Evolutionary conservation across 306 rosid genomes (phyloP), one percentile per base, ranked within the genome.

Genomic region (Hippophae tibetana): DNA sequence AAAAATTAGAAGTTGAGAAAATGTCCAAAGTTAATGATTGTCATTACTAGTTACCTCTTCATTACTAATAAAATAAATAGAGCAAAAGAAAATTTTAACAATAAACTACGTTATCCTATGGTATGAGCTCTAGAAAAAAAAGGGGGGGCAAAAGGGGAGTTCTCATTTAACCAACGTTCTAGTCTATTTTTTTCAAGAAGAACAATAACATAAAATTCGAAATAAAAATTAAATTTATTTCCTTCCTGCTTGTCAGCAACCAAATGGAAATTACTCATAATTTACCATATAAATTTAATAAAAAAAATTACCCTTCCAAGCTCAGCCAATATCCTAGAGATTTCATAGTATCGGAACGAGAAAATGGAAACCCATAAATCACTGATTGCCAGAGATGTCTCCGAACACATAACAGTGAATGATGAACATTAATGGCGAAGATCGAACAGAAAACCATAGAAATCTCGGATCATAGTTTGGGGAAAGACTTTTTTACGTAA

Each of bases 401-500:
- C 18, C 10, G 27, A 12, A 50, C 9, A 14, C 44, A 61, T 6
- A n/a, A 25, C 6, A 25, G 57, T 60, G 67, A 70, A 65, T 60
- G 59, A 10, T 13, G 50, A 9, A 60, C 40, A 62, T 61, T 38
- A 47, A 51, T 8, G 65, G 47, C 27, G 69, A 60, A 57, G 70
- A 71, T 57, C 68, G 69, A 60, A 56, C 48, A 62, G 54, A 75
- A 77, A 80, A 82, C 89, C 92, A 95, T 86, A 83, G 78, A 75
- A 70, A 65, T 76, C 57, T 66, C 50, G 42, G 68, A 77, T 82
- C 57, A 25, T 61, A 47, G 70, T 57, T 67, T 71, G 69, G 79
- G 76, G 64, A 66, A 40, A 27, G 70, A 55, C 54, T 1, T 18
- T 55, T 45, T n/a, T 25, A 40, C 38, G 56, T 6, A 51, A 48